phyloP scores from a whole-genome alignment of 2,329 filamentous ascomycete species.

The Colletotrichum melonis region DNA sequence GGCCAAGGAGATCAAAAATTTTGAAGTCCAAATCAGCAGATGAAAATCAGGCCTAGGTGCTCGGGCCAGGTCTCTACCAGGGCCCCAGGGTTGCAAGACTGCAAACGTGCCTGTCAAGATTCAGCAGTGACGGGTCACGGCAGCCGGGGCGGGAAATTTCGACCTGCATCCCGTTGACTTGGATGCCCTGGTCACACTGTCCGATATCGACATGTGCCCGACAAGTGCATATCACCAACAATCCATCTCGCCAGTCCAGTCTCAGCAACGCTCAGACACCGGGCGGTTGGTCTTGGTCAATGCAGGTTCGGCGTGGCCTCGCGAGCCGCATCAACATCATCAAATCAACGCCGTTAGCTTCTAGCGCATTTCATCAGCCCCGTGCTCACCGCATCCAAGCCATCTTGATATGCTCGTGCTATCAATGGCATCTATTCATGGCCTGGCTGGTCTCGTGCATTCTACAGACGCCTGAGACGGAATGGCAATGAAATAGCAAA shows the following conservation, averaged over 20 bases:
- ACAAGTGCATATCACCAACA: conserved; percentile 11
- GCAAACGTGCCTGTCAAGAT: neutral
- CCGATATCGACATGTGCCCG: conserved; percentile 25
- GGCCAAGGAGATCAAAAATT: conserved; percentile 2
- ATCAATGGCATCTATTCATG: neutral
- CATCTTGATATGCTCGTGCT: conserved; percentile 17
- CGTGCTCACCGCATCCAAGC: conserved; percentile 12
- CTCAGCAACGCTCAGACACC: neutral
- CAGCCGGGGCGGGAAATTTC: conserved; percentile 26
- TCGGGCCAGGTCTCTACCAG: conserved; percentile 10
- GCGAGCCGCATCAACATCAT: conserved; percentile 19
- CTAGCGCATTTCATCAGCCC: neutral
- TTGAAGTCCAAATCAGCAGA: conserved; percentile 9
- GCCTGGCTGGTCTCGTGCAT: conserved; percentile 5
- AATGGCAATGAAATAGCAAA: neutral
- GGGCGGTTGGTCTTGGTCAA: neutral
- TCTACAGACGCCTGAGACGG: neutral
- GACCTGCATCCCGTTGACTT: conserved; percentile 24
- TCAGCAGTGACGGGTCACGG: conserved; percentile 21
- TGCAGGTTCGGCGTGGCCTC: conserved; percentile 10
- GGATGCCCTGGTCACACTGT: conserved; percentile 16
- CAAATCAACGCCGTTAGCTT: neutral
- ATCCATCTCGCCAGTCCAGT: neutral
- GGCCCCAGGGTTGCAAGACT: neutral
- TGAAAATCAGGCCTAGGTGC: neutral